Percentiles rank a stretch among this genome's conserved stretches.
Conservation (phyloP, 2,329 filamentous ascomycete species). For the Calonectria pseudoturangicola region DNA sequence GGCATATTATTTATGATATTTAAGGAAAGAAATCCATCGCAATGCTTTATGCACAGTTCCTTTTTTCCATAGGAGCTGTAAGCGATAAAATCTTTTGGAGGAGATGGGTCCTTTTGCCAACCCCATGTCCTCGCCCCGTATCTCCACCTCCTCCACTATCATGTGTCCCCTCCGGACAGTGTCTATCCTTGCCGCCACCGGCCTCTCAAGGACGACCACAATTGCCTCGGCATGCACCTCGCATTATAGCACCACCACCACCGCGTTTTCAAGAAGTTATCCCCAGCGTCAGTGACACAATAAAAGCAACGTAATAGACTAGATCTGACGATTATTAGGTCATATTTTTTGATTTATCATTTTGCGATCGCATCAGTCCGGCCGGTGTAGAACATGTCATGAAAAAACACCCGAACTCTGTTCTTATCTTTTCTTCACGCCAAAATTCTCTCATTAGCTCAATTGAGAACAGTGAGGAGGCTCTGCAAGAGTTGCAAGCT, state of each 20-base stretch:
- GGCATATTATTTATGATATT: neutral
- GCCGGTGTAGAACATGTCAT: neutral
- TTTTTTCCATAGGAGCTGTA: neutral
- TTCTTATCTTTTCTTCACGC: neutral
- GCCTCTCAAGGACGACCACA: too few relatives aligned
- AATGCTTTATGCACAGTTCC: neutral
- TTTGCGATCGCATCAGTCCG: neutral
- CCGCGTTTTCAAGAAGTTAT: too few relatives aligned
- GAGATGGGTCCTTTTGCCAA: neutral
- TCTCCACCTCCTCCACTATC: too few relatives aligned
- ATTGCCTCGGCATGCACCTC: too few relatives aligned
- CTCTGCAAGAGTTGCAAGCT: neutral
- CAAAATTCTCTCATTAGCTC: neutral
- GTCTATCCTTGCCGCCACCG: too few relatives aligned
- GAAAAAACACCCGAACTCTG: neutral
- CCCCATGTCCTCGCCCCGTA: too few relatives aligned
- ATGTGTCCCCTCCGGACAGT: neutral
- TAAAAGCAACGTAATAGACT: too few relatives aligned
- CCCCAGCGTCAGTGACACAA: too few relatives aligned
- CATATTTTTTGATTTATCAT: neutral
- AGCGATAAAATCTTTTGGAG: neutral
- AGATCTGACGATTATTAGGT: neutral
- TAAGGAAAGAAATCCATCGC: neutral
- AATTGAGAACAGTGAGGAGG: neutral
- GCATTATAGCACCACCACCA: too few relatives aligned